Evolutionary conservation across 2,329 filamentous ascomycete genomes (phyloP), one percentile per base, ranked within the genome.

Genomic region (Calonectria pseudoreteaudii): DNA sequence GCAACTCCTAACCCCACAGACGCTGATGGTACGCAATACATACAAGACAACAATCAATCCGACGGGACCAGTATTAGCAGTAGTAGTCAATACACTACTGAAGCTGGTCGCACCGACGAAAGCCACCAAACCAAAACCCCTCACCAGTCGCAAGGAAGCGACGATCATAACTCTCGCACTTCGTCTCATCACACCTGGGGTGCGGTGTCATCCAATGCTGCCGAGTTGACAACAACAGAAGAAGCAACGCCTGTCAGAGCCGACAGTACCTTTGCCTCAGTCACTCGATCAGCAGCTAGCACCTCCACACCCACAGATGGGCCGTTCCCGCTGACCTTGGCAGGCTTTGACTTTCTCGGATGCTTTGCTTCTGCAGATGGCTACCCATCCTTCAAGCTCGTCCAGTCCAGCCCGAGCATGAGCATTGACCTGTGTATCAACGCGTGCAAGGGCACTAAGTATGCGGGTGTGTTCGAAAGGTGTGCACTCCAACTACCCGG

Each of bases 341-440:
- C 56, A 23, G 56, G 56, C 7, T 62, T 62, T 10, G 34, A 62
- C 36, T 34, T 62, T 6, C 56, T 62, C 8, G 56, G 56, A 62
- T 62, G 56, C 34, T 62, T 62, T 30, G 56, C 56, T 41, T 62
- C 56, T 36, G 56, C 56, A 18, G 56, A 62, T 28, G 56, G 56
- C 5, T 60, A 60, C 31, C n/a, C 56, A 18, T 62, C 56, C 34
- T 62, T 62, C 14, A 23, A 23, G 34, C 34, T 62, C 1, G 36
- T 28, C 23, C 13, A 62, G 18, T 62, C 56, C n/a, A 28, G 36
- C 23, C 14, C 56, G 1, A 23, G 26, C 14, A 62, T 62, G 56
- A 62, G 36, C 8, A 26, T 62, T 7, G 56, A 62, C 9, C 34
- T 7, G 26, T 62, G 56, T 34, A 13, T 62, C 34, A 8, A 4